Percentiles rank a stretch among this genome's conserved stretches.
Evolutionary conservation across 2,329 filamentous ascomycete genomes (phyloP).

Genomic region (Lachnellula subtilissima): DNA sequence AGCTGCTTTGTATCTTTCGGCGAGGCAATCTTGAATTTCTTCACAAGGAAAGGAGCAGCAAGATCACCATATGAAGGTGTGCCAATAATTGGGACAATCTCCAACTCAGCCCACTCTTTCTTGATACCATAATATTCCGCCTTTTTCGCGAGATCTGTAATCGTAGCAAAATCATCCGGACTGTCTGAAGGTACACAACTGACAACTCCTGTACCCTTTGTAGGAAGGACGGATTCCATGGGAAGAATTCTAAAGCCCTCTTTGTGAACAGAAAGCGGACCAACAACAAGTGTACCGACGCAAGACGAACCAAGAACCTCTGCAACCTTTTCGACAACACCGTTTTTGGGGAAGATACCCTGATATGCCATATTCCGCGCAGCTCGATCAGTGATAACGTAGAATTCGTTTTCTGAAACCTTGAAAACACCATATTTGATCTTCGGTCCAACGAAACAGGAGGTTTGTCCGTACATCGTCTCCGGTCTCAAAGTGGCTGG

Average conservation of each 20-base stretch:
- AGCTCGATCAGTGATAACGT: conserved; percentile 73
- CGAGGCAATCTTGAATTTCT: conserved; percentile 93
- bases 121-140: conserved; percentile 93
- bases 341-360: conserved; percentile 74
- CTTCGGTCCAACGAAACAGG: conserved; percentile 89
- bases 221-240: conserved; percentile 88
- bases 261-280: conserved; percentile 81
- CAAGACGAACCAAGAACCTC: conserved; percentile 74
- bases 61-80: conserved; percentile 85
- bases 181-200: conserved; percentile 94
- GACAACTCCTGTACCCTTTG: conserved; percentile 95
- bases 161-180: conserved; percentile 89
- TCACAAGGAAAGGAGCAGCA: conserved; percentile 75
- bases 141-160: conserved; percentile 87
- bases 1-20: conserved; percentile 91
- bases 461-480: conserved; percentile 98
- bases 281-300: conserved; percentile 82
- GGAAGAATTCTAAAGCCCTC: conserved; percentile 83
- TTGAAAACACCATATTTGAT: conserved; percentile 88
- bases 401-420: conserved; percentile 72
- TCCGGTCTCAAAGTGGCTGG: conserved; percentile 90
- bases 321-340: conserved; percentile 67
- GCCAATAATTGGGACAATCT: conserved; percentile 83
- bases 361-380: conserved; percentile 97
- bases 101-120: conserved; percentile 91